Evolutionary conservation across 2,329 filamentous ascomycete species (phyloP).

Genomic region (Fusarium miscanthi): DNA sequence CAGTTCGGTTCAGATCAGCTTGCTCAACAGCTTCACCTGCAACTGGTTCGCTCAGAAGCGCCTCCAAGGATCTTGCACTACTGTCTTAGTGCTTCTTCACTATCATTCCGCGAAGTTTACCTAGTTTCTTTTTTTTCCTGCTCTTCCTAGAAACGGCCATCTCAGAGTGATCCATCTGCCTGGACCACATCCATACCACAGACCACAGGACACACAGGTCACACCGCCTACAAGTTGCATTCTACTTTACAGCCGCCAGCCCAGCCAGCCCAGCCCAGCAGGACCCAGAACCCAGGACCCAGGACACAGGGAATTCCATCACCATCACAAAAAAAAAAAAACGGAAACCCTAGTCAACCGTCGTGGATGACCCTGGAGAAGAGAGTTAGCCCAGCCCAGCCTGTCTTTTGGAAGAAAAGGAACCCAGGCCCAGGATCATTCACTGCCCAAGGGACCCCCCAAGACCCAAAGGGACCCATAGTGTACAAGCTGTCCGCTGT

Average conservation of each 20-base stretch:
- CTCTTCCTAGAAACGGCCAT: conserved; percentile 39
- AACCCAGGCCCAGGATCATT: conserved; percentile 42
- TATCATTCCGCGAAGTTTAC: conserved; percentile 35
- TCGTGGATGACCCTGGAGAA: conserved; percentile 43
- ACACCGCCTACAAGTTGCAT: conserved; percentile 44
- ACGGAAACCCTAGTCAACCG: conserved; percentile 45
- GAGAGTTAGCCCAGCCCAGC: conserved; percentile 37
- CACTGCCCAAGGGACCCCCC: conserved; percentile 40
- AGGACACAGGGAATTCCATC: conserved; percentile 44
- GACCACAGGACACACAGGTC: conserved; percentile 28
- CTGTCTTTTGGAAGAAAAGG: conserved; percentile 40
- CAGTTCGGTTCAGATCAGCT: conserved; percentile 42
- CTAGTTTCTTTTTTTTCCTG: conserved; percentile 14
- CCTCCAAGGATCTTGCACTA: conserved; percentile 40
- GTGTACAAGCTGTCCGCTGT: conserved; percentile 42
- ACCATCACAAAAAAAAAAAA: conserved; percentile 40
- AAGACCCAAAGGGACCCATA: conserved; percentile 45
- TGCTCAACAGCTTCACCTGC: conserved; percentile 32
- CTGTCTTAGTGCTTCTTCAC: conserved; percentile 45
- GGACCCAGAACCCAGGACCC: conserved; percentile 41
- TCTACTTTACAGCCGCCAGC: neutral
- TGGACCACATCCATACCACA: conserved; percentile 40
- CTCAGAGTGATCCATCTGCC: conserved; percentile 45
- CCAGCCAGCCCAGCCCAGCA: conserved; percentile 28
- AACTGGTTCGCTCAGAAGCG: conserved; percentile 45